Evolutionary conservation across 2,329 filamentous ascomycete genomes (phyloP), one percentile per base, ranked within the genome.

Genomic region (Lecanoromycetidae sp.): DNA sequence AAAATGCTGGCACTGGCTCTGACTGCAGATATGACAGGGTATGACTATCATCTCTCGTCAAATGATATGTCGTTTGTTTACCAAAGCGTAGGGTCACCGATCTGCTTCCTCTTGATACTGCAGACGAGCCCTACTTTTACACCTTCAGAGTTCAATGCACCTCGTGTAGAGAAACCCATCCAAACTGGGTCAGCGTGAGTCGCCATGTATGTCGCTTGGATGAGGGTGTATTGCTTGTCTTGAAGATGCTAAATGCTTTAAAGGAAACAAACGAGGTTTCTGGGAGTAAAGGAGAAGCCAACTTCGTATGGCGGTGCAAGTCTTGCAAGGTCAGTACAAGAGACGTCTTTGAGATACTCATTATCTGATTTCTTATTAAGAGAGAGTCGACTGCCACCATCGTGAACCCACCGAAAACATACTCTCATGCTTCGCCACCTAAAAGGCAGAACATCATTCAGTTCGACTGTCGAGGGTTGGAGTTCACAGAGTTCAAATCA

Each of bases 291-390:
- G 91, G 91, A 55, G 88, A 96, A 66, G 91, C 91, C 52, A 96
- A 96, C 66, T 98, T 98, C 66, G 91, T 98, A n/a, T 98, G 91
- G 90, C 88, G 80, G 65, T 98, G 91, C 75, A 94, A 93, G 67
- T 90, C 91, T 62, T 98, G 91, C 80, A 93, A 91, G 77, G 87
- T 91, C 56, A 25, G 67, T 62, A 15, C 36, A 27, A 4, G n/a
- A 25, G 15, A 29, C 48, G 9, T 46, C 48, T 43, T 37, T 35
- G 41, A 36, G 4, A 26, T 15, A 2, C 33, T 13, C 6, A 6
- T 7, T 23, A 9, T 19, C 41, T 48, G 39, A 44, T 33, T 34
- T 19, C n/a, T 2, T 22, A 25, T 5, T 22, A 30, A 88, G 85
- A 75, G 84, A 64, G 84, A 91, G 63, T 86, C 87, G 15, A 87